phyloP scores from a whole-genome alignment of 257 asterid genomes.

The Plantago elongata region DNA sequence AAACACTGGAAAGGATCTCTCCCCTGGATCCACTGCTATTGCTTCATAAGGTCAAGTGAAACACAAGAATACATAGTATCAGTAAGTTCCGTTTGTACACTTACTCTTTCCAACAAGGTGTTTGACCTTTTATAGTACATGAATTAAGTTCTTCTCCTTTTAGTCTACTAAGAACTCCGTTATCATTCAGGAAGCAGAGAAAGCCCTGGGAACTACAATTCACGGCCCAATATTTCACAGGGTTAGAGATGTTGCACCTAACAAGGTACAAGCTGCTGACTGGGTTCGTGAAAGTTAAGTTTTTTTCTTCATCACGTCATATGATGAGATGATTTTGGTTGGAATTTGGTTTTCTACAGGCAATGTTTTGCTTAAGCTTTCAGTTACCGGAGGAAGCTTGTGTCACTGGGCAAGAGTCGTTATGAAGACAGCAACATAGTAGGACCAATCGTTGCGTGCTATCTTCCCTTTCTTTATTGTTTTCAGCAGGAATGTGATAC shows the following conservation, averaged over 20 bases:
- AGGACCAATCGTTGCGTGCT: no score
- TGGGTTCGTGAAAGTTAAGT: neutral
- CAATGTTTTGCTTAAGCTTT: conserved; percentile 90
- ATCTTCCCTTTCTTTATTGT: no score
- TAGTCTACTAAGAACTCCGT: neutral
- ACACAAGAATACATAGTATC: conserved; percentile 49
- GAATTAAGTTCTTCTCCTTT: no score
- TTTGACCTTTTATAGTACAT: no score
- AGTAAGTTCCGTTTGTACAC: conserved; percentile 33
- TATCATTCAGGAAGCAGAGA: conserved; percentile 60
- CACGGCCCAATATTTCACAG: conserved; percentile 52
- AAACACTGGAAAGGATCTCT: conserved; percentile 75
- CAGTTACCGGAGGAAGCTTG: conserved; percentile 83
- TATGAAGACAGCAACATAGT: neutral
- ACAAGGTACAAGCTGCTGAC: conserved; percentile 56
- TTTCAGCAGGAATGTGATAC: no score
- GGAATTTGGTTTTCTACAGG: conserved; percentile 39
- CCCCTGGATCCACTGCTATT: conserved; percentile 92
- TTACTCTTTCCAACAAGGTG: neutral
- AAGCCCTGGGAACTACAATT: conserved; percentile 59
- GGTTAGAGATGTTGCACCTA: conserved; percentile 92
- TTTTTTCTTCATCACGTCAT: neutral
- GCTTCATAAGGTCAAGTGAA: conserved; percentile 78
- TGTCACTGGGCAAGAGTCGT: conserved; percentile 24
- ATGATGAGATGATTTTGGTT: conserved; percentile 1